These are phyloP conservation scores for Sclerotinia borealis DNA, from an alignment of 2,329 filamentous ascomycete species.

Conservation along the genomic window DNA sequence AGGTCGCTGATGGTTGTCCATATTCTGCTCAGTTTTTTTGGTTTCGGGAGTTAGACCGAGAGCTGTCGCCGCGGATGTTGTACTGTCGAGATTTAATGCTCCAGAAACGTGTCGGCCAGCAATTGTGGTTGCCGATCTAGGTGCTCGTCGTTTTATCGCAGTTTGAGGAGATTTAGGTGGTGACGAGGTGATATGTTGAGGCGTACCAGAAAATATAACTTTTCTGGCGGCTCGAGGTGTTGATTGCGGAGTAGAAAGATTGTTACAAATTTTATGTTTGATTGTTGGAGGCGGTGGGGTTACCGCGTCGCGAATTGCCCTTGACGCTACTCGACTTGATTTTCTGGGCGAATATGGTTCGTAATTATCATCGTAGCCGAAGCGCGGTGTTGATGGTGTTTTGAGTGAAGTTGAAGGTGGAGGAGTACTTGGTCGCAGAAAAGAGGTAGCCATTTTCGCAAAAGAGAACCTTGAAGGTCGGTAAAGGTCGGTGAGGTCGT, in stretches of 20 bases:
- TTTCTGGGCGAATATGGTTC: conserved; percentile 68
- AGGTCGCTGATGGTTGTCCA: conserved; percentile 19
- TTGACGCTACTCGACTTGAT: conserved; percentile 57
- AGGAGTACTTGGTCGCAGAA: conserved; percentile 45
- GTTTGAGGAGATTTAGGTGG: conserved; percentile 27
- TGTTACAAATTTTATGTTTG: conserved; percentile 33
- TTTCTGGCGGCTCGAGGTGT: conserved; percentile 18
- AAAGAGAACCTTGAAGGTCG: conserved; percentile 1
- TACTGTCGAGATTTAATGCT: conserved; percentile 40
- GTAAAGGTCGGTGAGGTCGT: not conserved
- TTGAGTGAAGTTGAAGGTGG: conserved; percentile 51
- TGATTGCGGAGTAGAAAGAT: conserved; percentile 23
- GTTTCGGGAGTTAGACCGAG: conserved; percentile 23
- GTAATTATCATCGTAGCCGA: conserved; percentile 63
- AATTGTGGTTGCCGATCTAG: conserved; percentile 34
- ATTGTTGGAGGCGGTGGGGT: conserved; percentile 46
- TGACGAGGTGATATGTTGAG: conserved; percentile 13
- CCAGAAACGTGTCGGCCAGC: conserved; percentile 44
- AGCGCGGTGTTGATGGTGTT: conserved; percentile 63
- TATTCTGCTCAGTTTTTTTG: conserved; percentile 22
- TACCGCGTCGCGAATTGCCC: conserved; percentile 42
- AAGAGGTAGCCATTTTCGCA: conserved; percentile 29
- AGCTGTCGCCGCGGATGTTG: conserved; percentile 37
- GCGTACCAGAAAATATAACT: conserved; percentile 19
- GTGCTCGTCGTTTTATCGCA: conserved; percentile 23